Evolutionary conservation across 2,329 filamentous ascomycete genomes (phyloP), one percentile per base, ranked within the genome.

Genomic region (Ceratocystis huliohia): DNA sequence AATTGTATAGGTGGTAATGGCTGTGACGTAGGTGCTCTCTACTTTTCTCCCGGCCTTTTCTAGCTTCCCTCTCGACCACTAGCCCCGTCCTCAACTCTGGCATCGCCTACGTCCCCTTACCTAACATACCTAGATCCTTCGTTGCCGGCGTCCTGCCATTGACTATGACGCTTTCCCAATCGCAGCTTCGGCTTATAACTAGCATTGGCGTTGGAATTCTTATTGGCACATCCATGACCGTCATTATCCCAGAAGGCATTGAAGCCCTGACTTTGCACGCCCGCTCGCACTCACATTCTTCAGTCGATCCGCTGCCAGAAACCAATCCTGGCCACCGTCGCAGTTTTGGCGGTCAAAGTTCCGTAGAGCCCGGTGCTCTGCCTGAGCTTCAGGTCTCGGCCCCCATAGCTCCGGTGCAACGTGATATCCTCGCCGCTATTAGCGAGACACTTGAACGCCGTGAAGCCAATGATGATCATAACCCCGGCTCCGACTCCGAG

Each of bases 171-270:
- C 82, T 99, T 30, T 93, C 92, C 37, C 86, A 88, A 68, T 89
- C 91, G 56, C 91, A 96, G 75, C 79, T 97, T 67, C 88, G 93
- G 73, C 79, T 96, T 63, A 89, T 97, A 74, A 95, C 93, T 25
- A 92, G 91, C 67, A 84, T 97, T 74, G 94, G 94, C 65, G 91
- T 96, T 75, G 94, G 94, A 57, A 88, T 99, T 64, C 80, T 99
- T 7, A 92, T 99, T 17, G 94, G 94, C 45, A 97, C 94, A 33
- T 93, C 93, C 1, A 82, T 99, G 70, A 93, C 97, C 70, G 91
- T 99, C 41, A 97, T 99, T 73, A 96, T 99, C 72, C 94, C 94
- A 0, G 94, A 99, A 76, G 94, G 94, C 46, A 87, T 97, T 68
- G 92, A 96, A 74, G 93, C 94, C 2, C 82, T 96, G 67, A 75